Conservation (phyloP, 164 flowering plant genomes). For the Sedum album region DNA sequence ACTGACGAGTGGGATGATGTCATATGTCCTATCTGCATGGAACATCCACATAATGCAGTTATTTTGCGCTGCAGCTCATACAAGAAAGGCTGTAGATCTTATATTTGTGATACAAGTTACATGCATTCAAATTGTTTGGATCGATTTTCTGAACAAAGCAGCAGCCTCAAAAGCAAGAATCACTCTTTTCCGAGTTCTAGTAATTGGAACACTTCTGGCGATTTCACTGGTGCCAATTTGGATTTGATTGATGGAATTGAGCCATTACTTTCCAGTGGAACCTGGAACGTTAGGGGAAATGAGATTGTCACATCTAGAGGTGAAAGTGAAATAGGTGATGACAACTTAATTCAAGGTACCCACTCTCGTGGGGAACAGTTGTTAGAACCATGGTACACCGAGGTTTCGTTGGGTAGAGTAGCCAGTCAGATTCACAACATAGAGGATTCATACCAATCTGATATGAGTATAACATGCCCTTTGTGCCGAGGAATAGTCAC, state of each 20-base stretch:
- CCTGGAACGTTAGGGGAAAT: neutral
- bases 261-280: neutral
- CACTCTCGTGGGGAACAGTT: neutral
- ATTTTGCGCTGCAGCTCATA: slow-evolving; percentile 40
- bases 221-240: slow-evolving; percentile 8
- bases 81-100: slow-evolving; percentile 44
- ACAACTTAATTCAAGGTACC: neutral
- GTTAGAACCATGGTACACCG: neutral
- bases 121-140: slow-evolving; percentile 50
- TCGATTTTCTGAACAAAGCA: slow-evolving; percentile 23
- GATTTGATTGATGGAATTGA: neutral
- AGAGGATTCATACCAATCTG: slow-evolving; percentile 7
- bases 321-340: neutral
- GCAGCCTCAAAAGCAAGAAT: slow-evolving; percentile 7
- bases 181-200: too few species aligned
- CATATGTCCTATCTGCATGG: slow-evolving; percentile 47
- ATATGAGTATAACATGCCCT: slow-evolving; percentile 25
- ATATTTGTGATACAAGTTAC: slow-evolving; percentile 46
- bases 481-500: slow-evolving; percentile 40
- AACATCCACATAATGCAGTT: slow-evolving; percentile 55
- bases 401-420: neutral
- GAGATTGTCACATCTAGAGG: neutral
- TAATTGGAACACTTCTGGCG: slow-evolving; percentile 4
- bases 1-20: slow-evolving; percentile 31
- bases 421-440: neutral